Evolutionary conservation across 768 basidiomycete species (phyloP), one percentile per base, ranked within the genome.

Genomic region (Candolleomyces eurysporus): DNA sequence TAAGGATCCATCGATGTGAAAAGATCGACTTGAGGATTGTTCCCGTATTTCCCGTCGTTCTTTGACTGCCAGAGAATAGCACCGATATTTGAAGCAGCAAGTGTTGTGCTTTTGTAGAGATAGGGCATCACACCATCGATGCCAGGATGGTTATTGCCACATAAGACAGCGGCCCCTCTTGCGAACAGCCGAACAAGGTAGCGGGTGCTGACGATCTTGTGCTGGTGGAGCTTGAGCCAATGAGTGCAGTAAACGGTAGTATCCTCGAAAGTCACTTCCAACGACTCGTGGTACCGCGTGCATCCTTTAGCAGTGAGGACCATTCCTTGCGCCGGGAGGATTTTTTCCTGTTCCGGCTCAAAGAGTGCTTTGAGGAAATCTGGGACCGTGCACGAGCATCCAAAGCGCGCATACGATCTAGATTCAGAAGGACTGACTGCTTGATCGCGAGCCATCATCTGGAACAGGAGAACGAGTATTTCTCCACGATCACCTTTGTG

Each of bases 401-500:
- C 42, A 43, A 5, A 2, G 42, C 42, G 2, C n/a, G 42, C 42
- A 43, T 43, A 43, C n/a, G 2, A 11, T n/a, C 13, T 13, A 13
- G 42, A n/a, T 11, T 43, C 5, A 11, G 42, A 43, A 43, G 42
- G 42, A 5, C n/a, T n/a, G 42, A 43, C 42, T 13, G 42, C 42
- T 43, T 43, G 42, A 5, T 43, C 42, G n/a, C 42, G 42, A 43
- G 42, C 42, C 42, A 43, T 43, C 42, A 43, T 43, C n/a, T 13
- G 42, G 42, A n/a, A 5, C 13, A 43, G 42, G 42, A 43, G 42
- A 43, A 43, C 42, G n/a, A 43, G 42, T 5, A 43, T 13, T 43
- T 72, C 73, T 10, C 72, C 71, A 14, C 65, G 61, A 42, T 70
- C 64, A 51, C 71, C 72, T 49, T 61, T 63, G 51, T 57, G 31